A percentile compares a stretch with the other conserved stretches of the same genome.
Conservation (phyloP, 2,329 filamentous ascomycete genomes). For the Clonostachys rosea region DNA sequence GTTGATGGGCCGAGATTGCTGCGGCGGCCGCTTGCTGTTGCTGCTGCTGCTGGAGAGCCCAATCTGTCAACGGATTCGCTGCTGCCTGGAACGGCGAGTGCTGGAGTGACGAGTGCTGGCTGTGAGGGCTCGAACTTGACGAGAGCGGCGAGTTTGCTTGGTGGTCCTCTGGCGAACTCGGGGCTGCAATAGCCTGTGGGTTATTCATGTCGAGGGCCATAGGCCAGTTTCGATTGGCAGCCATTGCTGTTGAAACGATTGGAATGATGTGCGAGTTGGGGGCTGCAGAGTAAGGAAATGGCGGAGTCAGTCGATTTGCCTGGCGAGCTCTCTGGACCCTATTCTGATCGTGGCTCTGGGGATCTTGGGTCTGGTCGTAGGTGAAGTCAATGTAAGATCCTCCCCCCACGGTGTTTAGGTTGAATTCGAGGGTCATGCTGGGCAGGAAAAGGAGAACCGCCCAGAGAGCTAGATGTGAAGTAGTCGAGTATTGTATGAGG, state of each 20-base stretch:
- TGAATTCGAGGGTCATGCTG: constrained; percentile 57
- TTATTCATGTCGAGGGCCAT: constrained; percentile 4
- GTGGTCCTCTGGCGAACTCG: constrained; percentile 44
- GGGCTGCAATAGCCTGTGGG: constrained; percentile 37
- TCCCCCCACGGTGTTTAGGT: constrained; percentile 41
- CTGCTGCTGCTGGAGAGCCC: constrained; percentile 54
- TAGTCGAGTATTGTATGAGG: constrained; percentile 26
- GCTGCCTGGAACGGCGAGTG: constrained; percentile 46
- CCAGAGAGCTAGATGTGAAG: constrained; percentile 19
- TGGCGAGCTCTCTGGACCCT: neutral
- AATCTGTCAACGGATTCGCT: constrained; percentile 52
- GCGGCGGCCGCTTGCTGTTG: constrained; percentile 29
- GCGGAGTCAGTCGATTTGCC: neutral
- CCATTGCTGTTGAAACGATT: constrained; percentile 7
- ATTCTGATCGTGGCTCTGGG: constrained; percentile 4
- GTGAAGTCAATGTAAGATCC: constrained; percentile 58
- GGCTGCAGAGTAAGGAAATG: neutral
- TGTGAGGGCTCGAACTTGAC: constrained; percentile 45
- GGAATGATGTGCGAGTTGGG: constrained; percentile 18
- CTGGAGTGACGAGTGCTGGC: constrained; percentile 43
- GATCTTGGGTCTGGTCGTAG: constrained; percentile 43
- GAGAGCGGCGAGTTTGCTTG: constrained; percentile 44
- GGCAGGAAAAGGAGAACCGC: constrained; percentile 20
- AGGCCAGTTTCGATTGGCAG: constrained; percentile 5
- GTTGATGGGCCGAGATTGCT: constrained; percentile 23